Percentiles rank a stretch among this genome's conserved stretches.
These are phyloP conservation scores for Withania somnifera DNA, from an alignment of 305 asterid species.

Conservation along the genomic window DNA sequence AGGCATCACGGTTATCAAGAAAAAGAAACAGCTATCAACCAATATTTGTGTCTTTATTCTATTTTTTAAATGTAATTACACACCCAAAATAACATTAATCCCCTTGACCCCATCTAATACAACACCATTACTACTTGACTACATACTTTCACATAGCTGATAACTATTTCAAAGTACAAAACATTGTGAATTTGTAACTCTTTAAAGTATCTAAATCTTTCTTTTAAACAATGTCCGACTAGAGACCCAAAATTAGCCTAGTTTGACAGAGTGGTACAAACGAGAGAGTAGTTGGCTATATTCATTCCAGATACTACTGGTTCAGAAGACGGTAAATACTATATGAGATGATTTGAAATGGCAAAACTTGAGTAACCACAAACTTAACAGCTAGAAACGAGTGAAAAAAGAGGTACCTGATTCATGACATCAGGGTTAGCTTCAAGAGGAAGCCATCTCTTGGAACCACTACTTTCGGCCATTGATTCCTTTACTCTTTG, in stretches of 20 bases:
- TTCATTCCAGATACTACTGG: neutral
- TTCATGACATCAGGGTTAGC: slow-evolving; percentile 96
- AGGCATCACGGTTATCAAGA: too few relatives aligned
- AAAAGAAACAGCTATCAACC: neutral
- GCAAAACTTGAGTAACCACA: neutral
- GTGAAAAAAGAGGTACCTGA: slow-evolving; percentile 36
- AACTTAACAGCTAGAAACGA: neutral
- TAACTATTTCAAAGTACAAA: neutral
- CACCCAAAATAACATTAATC: neutral
- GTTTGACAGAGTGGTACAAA: neutral
- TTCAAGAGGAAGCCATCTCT: slow-evolving; percentile 99
- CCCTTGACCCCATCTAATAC: neutral
- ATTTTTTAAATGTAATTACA: neutral
- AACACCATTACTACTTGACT: neutral
- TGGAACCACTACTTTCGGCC: slow-evolving; percentile 46
- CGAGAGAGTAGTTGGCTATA: neutral
- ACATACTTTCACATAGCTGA: neutral
- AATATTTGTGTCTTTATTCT: neutral
- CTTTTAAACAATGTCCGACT: neutral
- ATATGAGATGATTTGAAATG: neutral
- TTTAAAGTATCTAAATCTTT: neutral
- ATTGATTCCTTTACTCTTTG: slow-evolving; percentile 15
- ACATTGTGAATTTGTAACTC: neutral
- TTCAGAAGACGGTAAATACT: neutral
- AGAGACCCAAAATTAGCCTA: neutral